Percentiles rank a stretch among this genome's conserved stretches.
phyloP scores from a whole-genome alignment of 495 filamentous ascomycete species.

The Penicillium chermesinum region DNA sequence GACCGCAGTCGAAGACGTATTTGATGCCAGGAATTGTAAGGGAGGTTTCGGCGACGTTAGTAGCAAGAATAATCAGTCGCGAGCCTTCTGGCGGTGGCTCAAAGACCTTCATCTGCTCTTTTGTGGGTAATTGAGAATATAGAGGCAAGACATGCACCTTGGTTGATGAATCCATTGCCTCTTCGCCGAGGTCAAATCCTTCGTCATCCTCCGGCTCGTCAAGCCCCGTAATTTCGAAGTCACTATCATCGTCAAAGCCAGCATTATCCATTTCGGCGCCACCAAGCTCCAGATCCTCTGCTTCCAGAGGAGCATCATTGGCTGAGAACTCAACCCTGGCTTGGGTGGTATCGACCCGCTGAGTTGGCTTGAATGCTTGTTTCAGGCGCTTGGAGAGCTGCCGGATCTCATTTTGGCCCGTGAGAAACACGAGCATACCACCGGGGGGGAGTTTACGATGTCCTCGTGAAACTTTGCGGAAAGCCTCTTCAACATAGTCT shows the following conservation, averaged over 20 bases:
- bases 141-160: slow-evolving; percentile 82
- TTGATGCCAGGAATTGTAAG: slow-evolving; percentile 93
- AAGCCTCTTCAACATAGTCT: slow-evolving; percentile 87
- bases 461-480: slow-evolving; percentile 79
- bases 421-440: slow-evolving; percentile 92
- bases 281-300: slow-evolving; percentile 84
- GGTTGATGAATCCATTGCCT: slow-evolving; percentile 59
- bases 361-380: slow-evolving; percentile 59
- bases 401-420: slow-evolving; percentile 86
- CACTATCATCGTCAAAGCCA: slow-evolving; percentile 38
- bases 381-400: slow-evolving; percentile 72
- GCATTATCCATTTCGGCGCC: slow-evolving; percentile 44
- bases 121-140: slow-evolving; percentile 90
- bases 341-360: slow-evolving; percentile 46
- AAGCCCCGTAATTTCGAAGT: slow-evolving; percentile 44
- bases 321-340: slow-evolving; percentile 69
- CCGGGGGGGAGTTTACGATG: slow-evolving; percentile 89
- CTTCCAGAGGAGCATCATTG: slow-evolving; percentile 73
- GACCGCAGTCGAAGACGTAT: slow-evolving; percentile 93
- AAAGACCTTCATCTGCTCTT: slow-evolving; percentile 91
- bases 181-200: slow-evolving; percentile 56
- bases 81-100: slow-evolving; percentile 78
- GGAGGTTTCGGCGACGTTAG: slow-evolving; percentile 96
- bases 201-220: slow-evolving; percentile 53
- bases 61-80: slow-evolving; percentile 85